Percentiles rank a stretch among this genome's conserved stretches.
These are phyloP conservation scores for Metarhizium sp. DNA, from an alignment of 2,329 filamentous ascomycete genomes.

Conservation along the genomic window DNA sequence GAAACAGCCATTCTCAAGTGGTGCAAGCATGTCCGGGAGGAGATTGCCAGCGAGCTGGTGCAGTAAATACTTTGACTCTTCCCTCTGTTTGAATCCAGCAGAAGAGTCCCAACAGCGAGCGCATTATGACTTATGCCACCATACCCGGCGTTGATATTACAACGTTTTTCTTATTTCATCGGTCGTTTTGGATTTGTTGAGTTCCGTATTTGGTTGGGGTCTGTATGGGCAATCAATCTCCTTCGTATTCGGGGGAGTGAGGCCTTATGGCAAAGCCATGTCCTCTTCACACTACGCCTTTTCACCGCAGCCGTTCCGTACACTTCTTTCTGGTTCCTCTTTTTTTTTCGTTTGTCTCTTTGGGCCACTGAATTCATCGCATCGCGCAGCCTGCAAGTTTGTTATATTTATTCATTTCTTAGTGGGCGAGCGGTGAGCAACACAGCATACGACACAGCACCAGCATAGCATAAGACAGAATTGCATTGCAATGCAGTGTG, in stretches of 20 bases:
- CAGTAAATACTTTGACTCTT: slow-evolving; percentile 1
- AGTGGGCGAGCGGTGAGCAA: not conserved
- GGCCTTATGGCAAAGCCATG: not conserved
- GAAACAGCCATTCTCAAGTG: slow-evolving; percentile 76
- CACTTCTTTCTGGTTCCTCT: not conserved
- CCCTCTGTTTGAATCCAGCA: not conserved
- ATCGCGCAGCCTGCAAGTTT: not conserved
- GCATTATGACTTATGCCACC: slow-evolving; percentile 8
- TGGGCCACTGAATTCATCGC: not conserved
- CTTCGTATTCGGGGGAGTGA: not conserved
- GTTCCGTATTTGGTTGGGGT: not conserved
- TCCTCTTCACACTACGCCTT: not conserved
- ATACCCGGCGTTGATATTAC: slow-evolving; percentile 2
- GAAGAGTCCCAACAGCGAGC: not conserved
- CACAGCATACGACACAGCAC: not conserved
- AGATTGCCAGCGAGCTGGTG: slow-evolving; percentile 62
- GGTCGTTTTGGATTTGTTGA: not conserved
- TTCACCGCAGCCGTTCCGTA: not conserved
- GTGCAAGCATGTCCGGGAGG: slow-evolving; percentile 73
- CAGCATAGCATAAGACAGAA: not conserved
- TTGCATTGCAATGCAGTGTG: not conserved
- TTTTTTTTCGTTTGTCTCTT: not conserved
- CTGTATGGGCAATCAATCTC: not conserved
- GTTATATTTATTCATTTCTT: not conserved
- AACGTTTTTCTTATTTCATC: not conserved